These are phyloP conservation scores for Hypericum perforatum DNA, from an alignment of 345 rosid species.

Conservation along the genomic window DNA sequence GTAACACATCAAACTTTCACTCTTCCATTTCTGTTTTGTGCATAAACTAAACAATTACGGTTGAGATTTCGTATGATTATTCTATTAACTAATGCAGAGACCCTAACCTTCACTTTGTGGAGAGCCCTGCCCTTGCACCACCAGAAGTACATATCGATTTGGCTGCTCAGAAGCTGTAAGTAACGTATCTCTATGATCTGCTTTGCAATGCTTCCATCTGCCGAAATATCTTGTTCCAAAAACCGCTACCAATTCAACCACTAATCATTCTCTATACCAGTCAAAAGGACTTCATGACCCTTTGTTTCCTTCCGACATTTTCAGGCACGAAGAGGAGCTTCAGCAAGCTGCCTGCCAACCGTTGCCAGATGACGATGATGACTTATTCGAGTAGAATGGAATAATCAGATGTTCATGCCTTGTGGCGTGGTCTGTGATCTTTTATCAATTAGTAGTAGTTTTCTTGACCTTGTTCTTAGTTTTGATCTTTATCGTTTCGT, in stretches of 20 bases:
- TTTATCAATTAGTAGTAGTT: too few species aligned
- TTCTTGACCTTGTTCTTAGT: too few species aligned
- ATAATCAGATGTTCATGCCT: too few species aligned
- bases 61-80: too few species aligned
- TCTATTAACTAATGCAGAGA: not conserved
- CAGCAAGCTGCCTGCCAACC: slow-evolving; percentile 18
- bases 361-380: slow-evolving; percentile 27
- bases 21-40: not conserved
- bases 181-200: not conserved
- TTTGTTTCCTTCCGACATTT: not conserved
- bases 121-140: too few species aligned
- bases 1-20: slow-evolving; percentile 20
- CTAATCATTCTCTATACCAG: too few species aligned
- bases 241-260: too few species aligned
- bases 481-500: too few species aligned
- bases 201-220: too few species aligned
- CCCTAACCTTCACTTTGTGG: slow-evolving; percentile 2
- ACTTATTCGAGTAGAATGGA: slow-evolving; percentile 6
- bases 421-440: too few species aligned
- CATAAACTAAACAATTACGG: not conserved
- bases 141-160: slow-evolving; percentile 1
- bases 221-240: too few species aligned
- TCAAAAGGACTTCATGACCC: too few species aligned
- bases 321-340: slow-evolving; percentile 20
- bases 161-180: not conserved